These are phyloP conservation scores for Phaeoacremonium minimum DNA, from an alignment of 2,329 filamentous ascomycete genomes.

Conservation along the genomic window DNA sequence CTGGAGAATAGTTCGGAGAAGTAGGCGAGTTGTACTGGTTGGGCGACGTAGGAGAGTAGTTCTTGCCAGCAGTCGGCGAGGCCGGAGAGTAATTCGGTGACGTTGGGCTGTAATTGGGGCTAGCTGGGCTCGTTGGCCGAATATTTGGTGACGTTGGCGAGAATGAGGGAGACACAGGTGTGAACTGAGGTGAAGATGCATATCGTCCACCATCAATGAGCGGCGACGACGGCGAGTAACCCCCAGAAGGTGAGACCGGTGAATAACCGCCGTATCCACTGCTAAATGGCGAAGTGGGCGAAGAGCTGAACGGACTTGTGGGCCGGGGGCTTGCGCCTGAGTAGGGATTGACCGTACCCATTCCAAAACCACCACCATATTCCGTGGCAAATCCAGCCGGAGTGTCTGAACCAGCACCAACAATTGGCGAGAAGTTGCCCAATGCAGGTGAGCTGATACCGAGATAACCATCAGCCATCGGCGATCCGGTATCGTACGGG, in stretches of 20 bases:
- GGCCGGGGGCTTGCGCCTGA: constrained; percentile 63
- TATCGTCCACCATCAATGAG: constrained; percentile 50
- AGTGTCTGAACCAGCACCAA: constrained; percentile 67
- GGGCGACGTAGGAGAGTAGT: constrained; percentile 70
- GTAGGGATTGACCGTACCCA: constrained; percentile 60
- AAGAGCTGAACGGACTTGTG: constrained; percentile 70
- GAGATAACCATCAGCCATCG: constrained; percentile 68
- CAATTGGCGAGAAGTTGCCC: constrained; percentile 73
- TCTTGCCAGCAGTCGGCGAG: constrained; percentile 50
- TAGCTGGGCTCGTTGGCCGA: constrained; percentile 49
- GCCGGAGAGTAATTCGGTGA: constrained; percentile 63
- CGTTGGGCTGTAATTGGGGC: constrained; percentile 61
- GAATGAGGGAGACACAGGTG: constrained; percentile 59
- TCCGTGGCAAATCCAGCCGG: constrained; percentile 62
- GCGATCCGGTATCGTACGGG: constrained; percentile 86
- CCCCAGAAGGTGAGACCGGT: constrained; percentile 69
- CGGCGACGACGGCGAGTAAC: constrained; percentile 75
- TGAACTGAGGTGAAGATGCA: constrained; percentile 59
- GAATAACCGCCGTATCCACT: constrained; percentile 60
- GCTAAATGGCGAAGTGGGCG: constrained; percentile 61
- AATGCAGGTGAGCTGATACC: constrained; percentile 59
- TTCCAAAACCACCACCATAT: constrained; percentile 48
- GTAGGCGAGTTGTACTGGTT: constrained; percentile 69
- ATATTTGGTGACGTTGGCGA: constrained; percentile 58
- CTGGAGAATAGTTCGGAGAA: constrained; percentile 68